These are phyloP conservation scores for Cladosporium sp. DNA, from an alignment of 2,329 filamentous ascomycete genomes.

Conservation along the genomic window DNA sequence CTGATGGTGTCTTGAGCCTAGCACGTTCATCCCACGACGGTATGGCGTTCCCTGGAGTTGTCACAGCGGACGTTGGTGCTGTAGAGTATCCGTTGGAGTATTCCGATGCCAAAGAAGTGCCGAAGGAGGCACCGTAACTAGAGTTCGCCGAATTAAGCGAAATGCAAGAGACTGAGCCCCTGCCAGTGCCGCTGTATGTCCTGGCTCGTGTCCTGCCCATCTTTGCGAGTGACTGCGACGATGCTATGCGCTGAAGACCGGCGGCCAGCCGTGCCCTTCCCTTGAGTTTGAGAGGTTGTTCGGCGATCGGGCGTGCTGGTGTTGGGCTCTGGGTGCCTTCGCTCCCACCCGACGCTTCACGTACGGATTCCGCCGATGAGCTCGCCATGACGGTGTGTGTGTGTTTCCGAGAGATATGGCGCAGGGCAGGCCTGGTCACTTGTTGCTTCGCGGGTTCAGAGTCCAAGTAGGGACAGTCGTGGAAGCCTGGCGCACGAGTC, in stretches of 20 bases:
- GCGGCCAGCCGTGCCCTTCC: slow-evolving; percentile 64
- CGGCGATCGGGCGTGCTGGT: slow-evolving; percentile 9
- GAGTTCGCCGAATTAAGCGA: slow-evolving; percentile 50
- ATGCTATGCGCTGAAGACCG: slow-evolving; percentile 73
- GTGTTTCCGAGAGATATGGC: slow-evolving; percentile 2
- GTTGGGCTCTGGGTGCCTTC: slow-evolving; percentile 19
- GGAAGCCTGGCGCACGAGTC: background rate
- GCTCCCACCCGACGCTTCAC: background rate
- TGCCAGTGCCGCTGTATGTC: slow-evolving; percentile 56
- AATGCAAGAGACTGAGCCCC: slow-evolving; percentile 59
- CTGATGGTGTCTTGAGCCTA: slow-evolving; percentile 50
- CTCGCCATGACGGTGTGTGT: slow-evolving; percentile 13
- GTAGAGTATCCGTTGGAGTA: slow-evolving; percentile 52
- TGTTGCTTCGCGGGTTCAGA: slow-evolving; percentile 4
- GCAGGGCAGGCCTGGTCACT: background rate
- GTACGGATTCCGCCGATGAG: slow-evolving; percentile 16
- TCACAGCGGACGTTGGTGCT: slow-evolving; percentile 48
- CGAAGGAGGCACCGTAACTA: slow-evolving; percentile 48
- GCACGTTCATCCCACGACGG: slow-evolving; percentile 48
- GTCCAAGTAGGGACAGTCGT: background rate
- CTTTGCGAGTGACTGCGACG: slow-evolving; percentile 64
- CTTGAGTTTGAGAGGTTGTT: slow-evolving; percentile 53
- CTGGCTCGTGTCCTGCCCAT: slow-evolving; percentile 56
- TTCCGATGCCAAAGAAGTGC: slow-evolving; percentile 50
- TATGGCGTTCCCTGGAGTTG: slow-evolving; percentile 40